Conservation (phyloP, 2,329 filamentous ascomycete species). For the Colletotrichum godetiae region DNA sequence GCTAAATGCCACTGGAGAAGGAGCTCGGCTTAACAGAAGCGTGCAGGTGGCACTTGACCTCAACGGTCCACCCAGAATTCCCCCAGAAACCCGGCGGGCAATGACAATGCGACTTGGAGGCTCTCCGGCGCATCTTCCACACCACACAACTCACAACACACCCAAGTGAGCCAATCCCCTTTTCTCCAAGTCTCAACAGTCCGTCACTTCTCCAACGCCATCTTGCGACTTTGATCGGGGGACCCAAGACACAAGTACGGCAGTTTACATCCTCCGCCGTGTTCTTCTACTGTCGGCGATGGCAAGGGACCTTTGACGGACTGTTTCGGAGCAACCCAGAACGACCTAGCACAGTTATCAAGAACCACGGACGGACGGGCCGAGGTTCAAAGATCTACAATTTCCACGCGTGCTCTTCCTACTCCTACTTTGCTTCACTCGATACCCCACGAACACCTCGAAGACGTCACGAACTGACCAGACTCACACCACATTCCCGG, state of each 20-base stretch:
- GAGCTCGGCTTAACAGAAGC: conserved; percentile 17
- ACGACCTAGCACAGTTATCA: neutral
- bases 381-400: neutral
- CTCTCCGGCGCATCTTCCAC: conserved; percentile 11
- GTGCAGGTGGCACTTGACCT: conserved; percentile 26
- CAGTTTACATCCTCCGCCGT: neutral
- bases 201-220: conserved; percentile 28
- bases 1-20: conserved; percentile 5
- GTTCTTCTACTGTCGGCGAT: conserved; percentile 20
- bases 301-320: conserved; percentile 28
- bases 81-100: conserved; percentile 12
- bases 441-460: neutral
- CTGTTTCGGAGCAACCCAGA: conserved; percentile 11
- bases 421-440: too few relatives aligned
- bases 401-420: neutral
- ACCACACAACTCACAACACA: neutral
- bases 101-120: conserved; percentile 25
- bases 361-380: neutral
- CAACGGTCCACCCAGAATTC: conserved; percentile 26
- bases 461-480: neutral
- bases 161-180: neutral
- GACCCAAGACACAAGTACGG: neutral
- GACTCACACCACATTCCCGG: neutral
- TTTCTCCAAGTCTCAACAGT: neutral
- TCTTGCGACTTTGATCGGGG: conserved; percentile 1